Conservation (phyloP, 129 eudicot genomes). For the Smallanthus sonchifolius region DNA sequence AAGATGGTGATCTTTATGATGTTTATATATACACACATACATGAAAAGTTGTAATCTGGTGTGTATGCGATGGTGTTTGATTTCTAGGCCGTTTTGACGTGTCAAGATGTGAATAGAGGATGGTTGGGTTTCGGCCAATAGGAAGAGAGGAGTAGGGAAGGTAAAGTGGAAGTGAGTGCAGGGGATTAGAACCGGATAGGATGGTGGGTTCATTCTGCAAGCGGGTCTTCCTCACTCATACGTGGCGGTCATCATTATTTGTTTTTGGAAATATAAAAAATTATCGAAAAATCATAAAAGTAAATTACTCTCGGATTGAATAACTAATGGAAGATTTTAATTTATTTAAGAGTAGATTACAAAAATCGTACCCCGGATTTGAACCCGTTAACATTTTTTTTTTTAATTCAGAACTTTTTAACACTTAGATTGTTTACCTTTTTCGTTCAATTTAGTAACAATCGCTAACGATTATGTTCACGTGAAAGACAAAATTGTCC, state of each 20-base stretch:
- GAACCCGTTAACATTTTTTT: too few species aligned
- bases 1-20: conserved; percentile 11
- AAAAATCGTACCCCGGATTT: too few species aligned
- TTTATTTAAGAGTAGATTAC: too few species aligned
- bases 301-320: too few species aligned
- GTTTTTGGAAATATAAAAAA: too few species aligned
- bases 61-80: neutral
- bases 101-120: neutral
- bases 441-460: too few species aligned
- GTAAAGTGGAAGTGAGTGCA: conserved; percentile 15
- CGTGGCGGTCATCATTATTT: neutral
- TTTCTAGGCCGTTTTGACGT: neutral
- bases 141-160: neutral
- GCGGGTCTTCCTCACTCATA: neutral
- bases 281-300: too few species aligned
- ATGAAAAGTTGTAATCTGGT: conserved; percentile 1
- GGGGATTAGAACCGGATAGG: conserved; percentile 3
- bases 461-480: too few species aligned
- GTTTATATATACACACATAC: neutral
- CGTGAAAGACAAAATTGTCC: too few species aligned
- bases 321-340: too few species aligned
- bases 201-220: neutral
- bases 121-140: neutral
- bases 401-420: too few species aligned
- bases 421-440: too few species aligned